Conservation (phyloP, 768 basidiomycete genomes). For the Mycena vulgaris region DNA sequence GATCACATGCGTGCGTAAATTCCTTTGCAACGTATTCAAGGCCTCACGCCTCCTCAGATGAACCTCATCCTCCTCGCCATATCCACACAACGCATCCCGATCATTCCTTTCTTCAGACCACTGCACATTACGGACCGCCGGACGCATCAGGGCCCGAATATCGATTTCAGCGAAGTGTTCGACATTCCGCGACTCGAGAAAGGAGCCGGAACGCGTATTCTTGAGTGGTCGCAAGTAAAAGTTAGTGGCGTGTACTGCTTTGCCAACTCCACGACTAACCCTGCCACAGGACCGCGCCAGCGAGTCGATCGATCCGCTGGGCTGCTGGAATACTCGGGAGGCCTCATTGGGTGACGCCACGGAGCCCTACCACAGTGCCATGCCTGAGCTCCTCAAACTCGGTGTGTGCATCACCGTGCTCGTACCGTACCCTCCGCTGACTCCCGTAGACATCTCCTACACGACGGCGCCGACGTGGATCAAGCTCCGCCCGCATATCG, state of each 20-base stretch:
- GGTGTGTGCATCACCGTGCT: conserved; percentile 5
- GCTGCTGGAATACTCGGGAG: conserved; percentile 36
- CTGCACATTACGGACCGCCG: conserved; percentile 8
- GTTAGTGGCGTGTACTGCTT: neutral
- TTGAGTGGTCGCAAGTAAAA: conserved; percentile 59
- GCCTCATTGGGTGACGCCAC: neutral
- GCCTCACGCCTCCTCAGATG: too few relatives aligned
- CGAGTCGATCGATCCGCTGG: conserved; percentile 24
- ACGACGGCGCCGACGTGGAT: conserved; percentile 44
- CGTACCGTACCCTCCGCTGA: neutral
- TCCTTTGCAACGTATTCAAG: too few relatives aligned
- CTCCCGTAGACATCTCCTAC: conserved; percentile 40
- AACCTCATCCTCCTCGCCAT: conserved; percentile 55
- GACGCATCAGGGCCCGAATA: neutral
- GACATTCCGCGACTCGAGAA: conserved; percentile 50
- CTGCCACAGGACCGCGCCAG: conserved; percentile 39
- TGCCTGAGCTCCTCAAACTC: conserved; percentile 19
- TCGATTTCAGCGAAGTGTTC: conserved; percentile 51
- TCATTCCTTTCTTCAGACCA: conserved; percentile 52
- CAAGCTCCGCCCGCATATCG: conserved; percentile 29
- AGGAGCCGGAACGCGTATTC: conserved; percentile 47
- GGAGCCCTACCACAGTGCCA: conserved; percentile 26
- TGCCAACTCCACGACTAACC: too few relatives aligned
- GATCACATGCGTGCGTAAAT: conserved; percentile 27
- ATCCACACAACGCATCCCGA: conserved; percentile 51